phyloP scores from a whole-genome alignment of 129 eudicot genomes.

The Saussurea involucrata region DNA sequence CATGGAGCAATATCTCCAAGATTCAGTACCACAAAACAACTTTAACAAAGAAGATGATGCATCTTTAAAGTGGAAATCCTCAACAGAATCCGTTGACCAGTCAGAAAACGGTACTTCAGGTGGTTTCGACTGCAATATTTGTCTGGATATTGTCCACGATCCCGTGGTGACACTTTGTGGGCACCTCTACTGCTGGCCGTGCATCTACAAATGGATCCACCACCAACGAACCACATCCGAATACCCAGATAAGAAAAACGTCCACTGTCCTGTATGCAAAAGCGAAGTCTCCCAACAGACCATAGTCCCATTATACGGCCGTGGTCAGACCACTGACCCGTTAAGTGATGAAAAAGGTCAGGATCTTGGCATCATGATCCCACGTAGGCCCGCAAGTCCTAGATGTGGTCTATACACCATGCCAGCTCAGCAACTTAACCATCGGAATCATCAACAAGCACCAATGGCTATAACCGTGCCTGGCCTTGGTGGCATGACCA shows the following conservation, averaged over 20 bases:
- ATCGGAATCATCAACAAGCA: constrained; percentile 23
- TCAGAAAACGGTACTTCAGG: constrained; percentile 35
- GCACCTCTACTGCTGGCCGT: constrained; percentile 94
- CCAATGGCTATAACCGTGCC: constrained; percentile 26
- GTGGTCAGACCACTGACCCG: constrained; percentile 47
- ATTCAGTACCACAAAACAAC: constrained; percentile 17
- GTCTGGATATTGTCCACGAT: constrained; percentile 69
- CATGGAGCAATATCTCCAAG: constrained; percentile 41
- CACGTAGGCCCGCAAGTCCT: constrained; percentile 65
- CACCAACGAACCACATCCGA: constrained; percentile 41
- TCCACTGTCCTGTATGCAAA: constrained; percentile 90
- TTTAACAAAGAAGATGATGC: constrained; percentile 30
- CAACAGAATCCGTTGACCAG: constrained; percentile 23
- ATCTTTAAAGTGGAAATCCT: constrained; percentile 39
- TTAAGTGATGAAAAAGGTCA: constrained; percentile 20
- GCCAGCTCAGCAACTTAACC: constrained; percentile 38
- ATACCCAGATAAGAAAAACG: constrained; percentile 27
- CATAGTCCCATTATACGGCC: constrained; percentile 70
- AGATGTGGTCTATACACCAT: constrained; percentile 21
- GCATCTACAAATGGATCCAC: constrained; percentile 85
- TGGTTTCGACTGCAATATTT: constrained; percentile 80
- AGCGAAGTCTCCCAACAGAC: constrained; percentile 51
- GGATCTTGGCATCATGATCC: constrained; percentile 37
- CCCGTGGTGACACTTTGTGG: constrained; percentile 93
- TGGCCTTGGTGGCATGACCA: constrained; percentile 35